Evolutionary conservation across 2,329 filamentous ascomycete species (phyloP).

Genomic region (Exophiala mesophila): DNA sequence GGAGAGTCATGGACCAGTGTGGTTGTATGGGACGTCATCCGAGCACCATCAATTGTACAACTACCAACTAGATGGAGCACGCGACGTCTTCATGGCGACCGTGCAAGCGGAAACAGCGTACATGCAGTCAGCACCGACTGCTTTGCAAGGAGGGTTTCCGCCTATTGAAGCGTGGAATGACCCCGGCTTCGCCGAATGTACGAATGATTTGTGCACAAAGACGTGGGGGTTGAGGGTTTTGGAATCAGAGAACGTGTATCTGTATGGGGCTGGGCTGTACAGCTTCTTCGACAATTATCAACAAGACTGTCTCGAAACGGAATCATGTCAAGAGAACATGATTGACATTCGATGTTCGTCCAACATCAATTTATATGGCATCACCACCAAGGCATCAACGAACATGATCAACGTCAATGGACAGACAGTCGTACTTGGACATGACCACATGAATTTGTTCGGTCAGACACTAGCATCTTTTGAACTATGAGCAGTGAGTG

Average conservation of each 20-base stretch:
- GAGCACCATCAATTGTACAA: conserved; percentile 64
- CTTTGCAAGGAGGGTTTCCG: conserved; percentile 60
- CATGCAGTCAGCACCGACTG: conserved; percentile 74
- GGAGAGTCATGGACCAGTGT: conserved; percentile 70
- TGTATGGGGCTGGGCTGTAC: conserved; percentile 73
- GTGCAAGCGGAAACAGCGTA: conserved; percentile 90
- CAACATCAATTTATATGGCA: conserved; percentile 58
- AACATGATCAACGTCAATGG: conserved; percentile 68
- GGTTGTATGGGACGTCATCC: conserved; percentile 70
- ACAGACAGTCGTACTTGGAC: conserved; percentile 48
- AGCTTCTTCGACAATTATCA: conserved; percentile 79
- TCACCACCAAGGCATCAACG: conserved; percentile 68
- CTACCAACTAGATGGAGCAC: conserved; percentile 74
- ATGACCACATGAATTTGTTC: conserved; percentile 62
- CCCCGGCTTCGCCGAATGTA: conserved; percentile 64
- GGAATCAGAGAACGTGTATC: conserved; percentile 60
- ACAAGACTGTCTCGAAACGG: conserved; percentile 61
- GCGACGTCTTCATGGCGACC: conserved; percentile 73
- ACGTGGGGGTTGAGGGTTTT: conserved; percentile 71
- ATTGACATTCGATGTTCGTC: conserved; percentile 63
- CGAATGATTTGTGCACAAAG: conserved; percentile 57
- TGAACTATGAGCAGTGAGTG: conserved; percentile 20
- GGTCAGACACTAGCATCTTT: conserved; percentile 58
- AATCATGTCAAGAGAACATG: conserved; percentile 75
- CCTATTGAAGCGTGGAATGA: conserved; percentile 57